Base-by-base conservation (phyloP, 371 early-diverging fungal species). In the Choanephora cucurbitarum region DNA sequence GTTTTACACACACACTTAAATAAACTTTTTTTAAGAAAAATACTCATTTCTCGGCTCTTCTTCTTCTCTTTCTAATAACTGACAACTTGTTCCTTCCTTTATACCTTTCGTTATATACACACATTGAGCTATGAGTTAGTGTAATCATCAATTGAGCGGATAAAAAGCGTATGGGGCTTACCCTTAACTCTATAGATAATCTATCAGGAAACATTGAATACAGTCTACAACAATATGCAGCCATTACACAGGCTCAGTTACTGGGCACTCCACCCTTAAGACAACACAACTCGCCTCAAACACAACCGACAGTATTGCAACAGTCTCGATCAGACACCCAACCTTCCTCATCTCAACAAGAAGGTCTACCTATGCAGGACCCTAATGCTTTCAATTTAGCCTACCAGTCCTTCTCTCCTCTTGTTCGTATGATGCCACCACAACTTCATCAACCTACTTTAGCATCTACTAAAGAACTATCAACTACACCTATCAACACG, bases 351-450 rank as follows among this genome's bases (percentile, higher is more conserved):
- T 28, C 28, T 28, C 41, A 51, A 7, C 44, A 34, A 44, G 44
- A 57, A 32, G 41, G 41, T n/a, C 28, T 13, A 24, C 41, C 49
- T 15, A 19, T 51, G 10, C 41, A 52, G 32, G 52, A 52, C 31
- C 53, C 51, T 17, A 43, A 49, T 28, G 47, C 8, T 0, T 55
- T 52, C 21, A 56, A 19, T 23, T 19, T 62, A 11, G 42, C 44
- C 8, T 69, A 67, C 48, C 46, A 59, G 5, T 15, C 74, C 1
- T 70, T 73, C 47, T n/a, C n/a, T n/a, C 64, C 74, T 10, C 44
- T 73, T 19, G 33, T 73, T 34, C 70, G 56, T 17, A 47, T 59
- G 56, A 37, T 50, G 13, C 59, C 59, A 24, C 56, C 65, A 37
- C 56, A 64, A 34, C 37, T 59, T 8, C 64, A 63, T 23, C 58